Conservation (phyloP, 202 grass and related monocot genomes). For the Schoenoplectus triqueter region DNA sequence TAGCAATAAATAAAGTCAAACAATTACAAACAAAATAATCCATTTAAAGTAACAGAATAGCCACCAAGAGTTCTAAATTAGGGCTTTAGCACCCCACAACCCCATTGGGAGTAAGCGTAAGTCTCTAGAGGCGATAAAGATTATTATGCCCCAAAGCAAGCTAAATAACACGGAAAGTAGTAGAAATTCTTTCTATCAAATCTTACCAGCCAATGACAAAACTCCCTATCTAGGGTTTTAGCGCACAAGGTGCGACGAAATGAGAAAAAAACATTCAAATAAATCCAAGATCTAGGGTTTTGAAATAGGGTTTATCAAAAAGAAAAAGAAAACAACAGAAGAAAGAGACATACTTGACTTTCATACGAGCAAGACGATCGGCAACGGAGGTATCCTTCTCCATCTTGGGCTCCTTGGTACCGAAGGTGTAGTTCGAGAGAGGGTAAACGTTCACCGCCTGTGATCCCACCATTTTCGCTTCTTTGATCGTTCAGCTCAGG, state of each 20-base stretch:
- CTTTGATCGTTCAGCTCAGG: no score
- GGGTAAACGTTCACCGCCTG: conserved; percentile 82
- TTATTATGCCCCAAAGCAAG: background rate
- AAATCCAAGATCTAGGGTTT: conserved; percentile 23
- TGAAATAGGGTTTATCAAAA: conserved; percentile 9
- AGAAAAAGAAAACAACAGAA: background rate
- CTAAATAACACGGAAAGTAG: background rate
- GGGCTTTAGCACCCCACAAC: background rate
- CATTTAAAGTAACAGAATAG: no score
- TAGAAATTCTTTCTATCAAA: background rate
- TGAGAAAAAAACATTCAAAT: background rate
- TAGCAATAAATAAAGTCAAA: no score
- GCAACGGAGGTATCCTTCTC: conserved; percentile 99
- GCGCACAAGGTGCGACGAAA: background rate
- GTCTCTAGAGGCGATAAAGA: background rate
- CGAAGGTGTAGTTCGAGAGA: conserved; percentile 96
- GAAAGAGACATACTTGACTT: conserved; percentile 76
- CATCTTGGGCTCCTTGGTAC: conserved; percentile 97
- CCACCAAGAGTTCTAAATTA: background rate
- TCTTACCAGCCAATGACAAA: background rate
- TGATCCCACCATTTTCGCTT: conserved; percentile 55
- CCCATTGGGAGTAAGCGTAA: background rate
- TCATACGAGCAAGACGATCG: conserved; percentile 93
- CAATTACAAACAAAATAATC: no score
- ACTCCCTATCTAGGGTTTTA: conserved; percentile 14